Percentiles rank a stretch among this genome's conserved stretches.
These are phyloP conservation scores for Williopsis jadinii DNA, from an alignment of 1,139 yeast genomes.

Conservation along the genomic window DNA sequence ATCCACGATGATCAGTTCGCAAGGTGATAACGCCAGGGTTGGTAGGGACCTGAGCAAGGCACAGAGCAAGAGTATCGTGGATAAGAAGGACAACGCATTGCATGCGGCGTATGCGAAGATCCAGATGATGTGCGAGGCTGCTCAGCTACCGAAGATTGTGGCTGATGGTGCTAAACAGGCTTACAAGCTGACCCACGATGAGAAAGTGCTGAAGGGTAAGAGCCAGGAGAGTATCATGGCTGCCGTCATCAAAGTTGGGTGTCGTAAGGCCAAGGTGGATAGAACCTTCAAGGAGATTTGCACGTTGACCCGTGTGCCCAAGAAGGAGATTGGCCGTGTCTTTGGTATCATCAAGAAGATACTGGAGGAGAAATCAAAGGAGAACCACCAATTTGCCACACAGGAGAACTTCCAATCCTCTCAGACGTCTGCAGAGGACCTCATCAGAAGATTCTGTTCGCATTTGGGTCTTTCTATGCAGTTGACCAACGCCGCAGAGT, in stretches of 20 bases:
- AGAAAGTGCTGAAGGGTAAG: conserved; percentile 79
- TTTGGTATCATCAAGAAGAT: conserved; percentile 77
- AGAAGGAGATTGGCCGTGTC: conserved; percentile 88
- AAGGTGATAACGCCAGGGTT: conserved; percentile 53
- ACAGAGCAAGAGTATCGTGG: conserved; percentile 79
- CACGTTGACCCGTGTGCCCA: conserved; percentile 90
- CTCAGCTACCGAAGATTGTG: conserved; percentile 87
- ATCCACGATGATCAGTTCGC: conserved; percentile 86
- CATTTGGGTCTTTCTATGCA: conserved; percentile 83
- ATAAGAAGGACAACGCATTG: conserved; percentile 79
- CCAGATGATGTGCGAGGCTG: conserved; percentile 96
- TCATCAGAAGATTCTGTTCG: conserved; percentile 93
- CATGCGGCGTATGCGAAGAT: conserved; percentile 88
- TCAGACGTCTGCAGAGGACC: conserved; percentile 89
- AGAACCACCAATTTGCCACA: conserved; percentile 14
- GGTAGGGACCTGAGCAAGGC: conserved; percentile 89
- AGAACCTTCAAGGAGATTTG: conserved; percentile 95
- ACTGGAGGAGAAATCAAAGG: conserved; percentile 51
- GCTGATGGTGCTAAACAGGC: conserved; percentile 98
- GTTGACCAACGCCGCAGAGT: conserved; percentile 89
- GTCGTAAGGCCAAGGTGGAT: conserved; percentile 90
- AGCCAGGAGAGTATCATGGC: conserved; percentile 95
- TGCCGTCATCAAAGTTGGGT: conserved; percentile 90
- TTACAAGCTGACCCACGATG: conserved; percentile 86
- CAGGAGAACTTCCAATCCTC: conserved; percentile 67